These are phyloP conservation scores for Sonneratia caseolaris DNA, from an alignment of 345 rosid species.

Conservation along the genomic window DNA sequence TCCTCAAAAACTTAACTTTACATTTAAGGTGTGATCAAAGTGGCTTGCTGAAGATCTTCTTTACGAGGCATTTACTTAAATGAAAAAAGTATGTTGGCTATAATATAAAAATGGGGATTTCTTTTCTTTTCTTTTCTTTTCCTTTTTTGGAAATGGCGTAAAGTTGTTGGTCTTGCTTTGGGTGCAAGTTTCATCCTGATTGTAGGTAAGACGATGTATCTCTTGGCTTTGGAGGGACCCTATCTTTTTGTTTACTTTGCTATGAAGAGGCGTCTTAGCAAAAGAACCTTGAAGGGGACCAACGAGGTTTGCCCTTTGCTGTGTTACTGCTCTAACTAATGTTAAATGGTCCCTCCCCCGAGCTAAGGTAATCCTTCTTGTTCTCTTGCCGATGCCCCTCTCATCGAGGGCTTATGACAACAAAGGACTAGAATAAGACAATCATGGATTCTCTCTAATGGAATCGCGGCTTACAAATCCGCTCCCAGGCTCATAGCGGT, in stretches of 20 bases:
- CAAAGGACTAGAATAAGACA: neutral
- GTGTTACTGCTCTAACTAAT: neutral
- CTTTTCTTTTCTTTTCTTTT: too few relatives aligned
- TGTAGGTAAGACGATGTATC: neutral
- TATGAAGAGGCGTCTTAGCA: too few relatives aligned
- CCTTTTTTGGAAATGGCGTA: neutral
- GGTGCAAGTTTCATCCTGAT: neutral
- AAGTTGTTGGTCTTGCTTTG: neutral
- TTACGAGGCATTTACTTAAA: neutral
- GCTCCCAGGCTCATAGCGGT: neutral
- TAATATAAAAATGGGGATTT: neutral
- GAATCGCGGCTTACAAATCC: too few relatives aligned
- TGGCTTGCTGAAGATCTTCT: slow-evolving; percentile 1
- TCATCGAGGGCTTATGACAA: neutral
- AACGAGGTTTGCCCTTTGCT: neutral
- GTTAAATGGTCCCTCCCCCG: neutral
- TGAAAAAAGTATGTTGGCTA: neutral
- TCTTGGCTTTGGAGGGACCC: neutral
- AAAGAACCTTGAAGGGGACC: neutral
- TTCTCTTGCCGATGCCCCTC: neutral
- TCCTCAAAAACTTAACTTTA: neutral
- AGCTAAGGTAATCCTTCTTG: neutral
- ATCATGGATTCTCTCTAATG: neutral
- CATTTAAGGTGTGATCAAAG: neutral
- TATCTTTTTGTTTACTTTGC: neutral